Conservation (phyloP, 257 asterid species). For the Scutellaria barbata region DNA sequence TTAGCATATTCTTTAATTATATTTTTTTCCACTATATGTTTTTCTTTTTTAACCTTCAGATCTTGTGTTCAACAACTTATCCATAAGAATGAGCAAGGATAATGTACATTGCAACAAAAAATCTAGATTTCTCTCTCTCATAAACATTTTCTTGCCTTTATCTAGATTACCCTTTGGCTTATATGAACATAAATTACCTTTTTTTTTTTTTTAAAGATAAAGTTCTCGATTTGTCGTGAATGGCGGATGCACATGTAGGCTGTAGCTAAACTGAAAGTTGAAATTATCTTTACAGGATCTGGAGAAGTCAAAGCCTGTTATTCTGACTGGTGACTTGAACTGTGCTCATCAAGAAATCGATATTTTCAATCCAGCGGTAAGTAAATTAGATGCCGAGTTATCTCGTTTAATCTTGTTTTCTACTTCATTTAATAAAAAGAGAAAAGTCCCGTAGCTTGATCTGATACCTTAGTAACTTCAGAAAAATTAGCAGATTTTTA, state of each 20-base stretch:
- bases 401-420: conserved; percentile 6
- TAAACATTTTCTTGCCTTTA: too few relatives aligned
- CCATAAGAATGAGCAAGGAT: too few relatives aligned
- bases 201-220: too few relatives aligned
- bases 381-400: conserved; percentile 40
- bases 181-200: too few relatives aligned
- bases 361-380: conserved; percentile 82
- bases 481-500: neutral
- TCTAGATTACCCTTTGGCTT: too few relatives aligned
- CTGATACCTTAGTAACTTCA: neutral
- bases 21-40: too few relatives aligned
- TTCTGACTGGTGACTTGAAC: conserved; percentile 95
- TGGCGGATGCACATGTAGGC: neutral
- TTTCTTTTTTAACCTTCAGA: neutral
- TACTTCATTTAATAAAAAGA: neutral
- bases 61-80: too few relatives aligned
- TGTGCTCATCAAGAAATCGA: conserved; percentile 97
- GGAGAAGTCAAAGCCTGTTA: conserved; percentile 81
- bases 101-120: too few relatives aligned
- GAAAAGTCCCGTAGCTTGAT: neutral
- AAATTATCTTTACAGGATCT: conserved; percentile 68
- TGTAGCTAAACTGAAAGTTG: conserved; percentile 31
- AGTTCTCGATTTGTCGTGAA: too few relatives aligned
- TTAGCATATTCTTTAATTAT: neutral
- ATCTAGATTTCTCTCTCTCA: too few relatives aligned